Conservation (phyloP, 768 basidiomycete genomes). For the Phlebiopsis flavidoalba region DNA sequence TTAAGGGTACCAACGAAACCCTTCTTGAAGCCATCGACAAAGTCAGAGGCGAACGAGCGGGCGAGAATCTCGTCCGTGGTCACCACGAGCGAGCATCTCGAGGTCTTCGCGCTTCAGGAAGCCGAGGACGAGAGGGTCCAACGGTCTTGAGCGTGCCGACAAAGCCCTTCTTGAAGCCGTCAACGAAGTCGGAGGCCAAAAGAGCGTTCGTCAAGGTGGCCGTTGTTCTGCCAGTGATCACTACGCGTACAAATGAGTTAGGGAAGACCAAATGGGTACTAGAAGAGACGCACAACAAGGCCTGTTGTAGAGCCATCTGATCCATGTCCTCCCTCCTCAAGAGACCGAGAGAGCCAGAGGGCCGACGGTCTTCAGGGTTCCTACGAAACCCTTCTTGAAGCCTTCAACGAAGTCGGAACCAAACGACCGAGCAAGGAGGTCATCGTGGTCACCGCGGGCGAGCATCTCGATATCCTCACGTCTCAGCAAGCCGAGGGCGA, state of each 20-base stretch:
- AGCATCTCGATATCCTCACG: not conserved
- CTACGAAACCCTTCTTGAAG: conserved; percentile 5
- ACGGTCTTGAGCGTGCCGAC: conserved; percentile 1
- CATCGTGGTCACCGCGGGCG: not conserved
- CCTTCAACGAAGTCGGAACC: conserved; percentile 1
- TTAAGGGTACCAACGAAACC: not conserved
- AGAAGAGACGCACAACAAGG: not conserved
- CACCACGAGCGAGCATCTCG: not conserved
- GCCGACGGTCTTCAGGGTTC: conserved; percentile 1
- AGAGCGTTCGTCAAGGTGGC: not conserved
- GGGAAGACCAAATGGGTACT: not conserved
- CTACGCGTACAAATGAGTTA: not conserved
- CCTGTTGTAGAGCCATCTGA: not conserved
- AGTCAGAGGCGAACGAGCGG: not conserved
- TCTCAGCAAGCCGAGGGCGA: not conserved
- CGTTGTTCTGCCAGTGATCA: not conserved
- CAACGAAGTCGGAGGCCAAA: not conserved
- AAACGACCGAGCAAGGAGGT: not conserved
- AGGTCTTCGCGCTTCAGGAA: conserved; percentile 6
- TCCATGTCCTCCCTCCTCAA: conserved; percentile 1
- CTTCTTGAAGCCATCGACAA: not conserved
- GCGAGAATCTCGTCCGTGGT: not conserved
- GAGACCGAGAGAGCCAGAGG: conserved; percentile 1
- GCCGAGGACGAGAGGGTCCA: not conserved
- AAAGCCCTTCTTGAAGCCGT: conserved; percentile 8